Base-by-base conservation (phyloP, 2,329 filamentous ascomycete genomes). In the Phyllosticta ampelicida region DNA sequence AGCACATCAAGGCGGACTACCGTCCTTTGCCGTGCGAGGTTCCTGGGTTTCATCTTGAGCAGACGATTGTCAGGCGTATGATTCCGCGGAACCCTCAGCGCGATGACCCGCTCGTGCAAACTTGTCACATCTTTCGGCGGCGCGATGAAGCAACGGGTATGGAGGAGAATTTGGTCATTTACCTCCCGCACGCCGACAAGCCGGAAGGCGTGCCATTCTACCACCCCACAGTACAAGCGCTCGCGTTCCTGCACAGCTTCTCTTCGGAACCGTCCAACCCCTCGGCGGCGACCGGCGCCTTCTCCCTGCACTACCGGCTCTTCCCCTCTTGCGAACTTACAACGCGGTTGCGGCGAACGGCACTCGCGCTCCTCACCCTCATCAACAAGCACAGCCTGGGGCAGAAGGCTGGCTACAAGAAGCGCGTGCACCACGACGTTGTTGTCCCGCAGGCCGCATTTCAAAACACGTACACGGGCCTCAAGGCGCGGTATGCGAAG, bases 381-480 rank as follows among this genome's bases (percentile, higher is more conserved):
- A 76, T 90, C 44, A 78, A 86, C 74, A 91, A 90, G 70, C 87
- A 92, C 67, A 85, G 86, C 23, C 78, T 85, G 64, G 85, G 87
- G 8, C 75, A 75, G 8, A 75, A 78, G 50, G 73, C 75, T 21
- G 87, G 88, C 60, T 89, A 95, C 71, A 78, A 85, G 61, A 96
- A 96, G 69, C 82, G 88, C 56, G 88, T 92, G 0, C 81, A 90
- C 53, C 91, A 95, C 71, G 91, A 97, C 70, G 77, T 85, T 19
- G 74, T 97, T 28, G 78, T 97, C 9, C 83, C 89, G 0, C 89
- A 91, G 65, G 81, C 85, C 55, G 74, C 77, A 0, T 85, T 95
- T 56, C 92, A 97, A 69, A 83, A 91, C 66, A 91, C 86, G 0
- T 97, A 96, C 69, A 79, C 86, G 0, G 77, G 78, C 18, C 79